These are phyloP conservation scores for Cryptococcus maquisensis DNA, from an alignment of 1,284 basidiomycete species.

Conservation along the genomic window DNA sequence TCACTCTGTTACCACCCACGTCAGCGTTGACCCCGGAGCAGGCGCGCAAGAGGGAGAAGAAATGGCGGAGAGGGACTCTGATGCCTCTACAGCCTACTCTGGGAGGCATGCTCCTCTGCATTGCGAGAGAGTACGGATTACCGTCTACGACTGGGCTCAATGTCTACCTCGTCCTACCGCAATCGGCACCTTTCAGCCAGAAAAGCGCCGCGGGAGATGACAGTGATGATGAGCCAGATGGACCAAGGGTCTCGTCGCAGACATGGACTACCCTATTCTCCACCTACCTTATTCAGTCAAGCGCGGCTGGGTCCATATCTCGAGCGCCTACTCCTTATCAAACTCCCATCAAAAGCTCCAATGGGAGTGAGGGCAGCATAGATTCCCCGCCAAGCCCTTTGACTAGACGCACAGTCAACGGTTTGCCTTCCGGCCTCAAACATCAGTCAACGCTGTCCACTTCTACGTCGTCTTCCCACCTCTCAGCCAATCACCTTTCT, in stretches of 20 bases:
- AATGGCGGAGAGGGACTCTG: conserved; percentile 41
- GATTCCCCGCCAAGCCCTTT: neutral
- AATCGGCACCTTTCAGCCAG: neutral
- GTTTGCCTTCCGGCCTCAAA: neutral
- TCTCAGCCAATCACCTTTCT: neutral
- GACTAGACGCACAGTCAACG: too few species aligned
- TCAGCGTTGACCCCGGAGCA: conserved; percentile 2
- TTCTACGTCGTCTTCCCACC: conserved; percentile 6
- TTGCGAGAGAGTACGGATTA: conserved; percentile 45
- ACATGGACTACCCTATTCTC: conserved; percentile 41
- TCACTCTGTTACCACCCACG: conserved; percentile 19
- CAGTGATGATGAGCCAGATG: conserved; percentile 22
- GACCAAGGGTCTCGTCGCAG: conserved; percentile 31
- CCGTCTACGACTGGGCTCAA: conserved; percentile 40
- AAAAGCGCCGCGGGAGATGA: neutral
- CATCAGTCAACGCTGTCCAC: conserved; percentile 2
- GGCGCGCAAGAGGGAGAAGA: conserved; percentile 12
- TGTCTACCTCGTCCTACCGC: conserved; percentile 33
- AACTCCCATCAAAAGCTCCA: conserved; percentile 18
- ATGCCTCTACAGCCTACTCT: conserved; percentile 43
- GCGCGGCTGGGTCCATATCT: conserved; percentile 6
- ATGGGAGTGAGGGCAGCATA: neutral
- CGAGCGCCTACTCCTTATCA: conserved; percentile 20
- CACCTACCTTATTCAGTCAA: conserved; percentile 9
- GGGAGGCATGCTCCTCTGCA: conserved; percentile 41